phyloP scores from a whole-genome alignment of 164 flowering plant genomes.

The Vitis cinerea region DNA sequence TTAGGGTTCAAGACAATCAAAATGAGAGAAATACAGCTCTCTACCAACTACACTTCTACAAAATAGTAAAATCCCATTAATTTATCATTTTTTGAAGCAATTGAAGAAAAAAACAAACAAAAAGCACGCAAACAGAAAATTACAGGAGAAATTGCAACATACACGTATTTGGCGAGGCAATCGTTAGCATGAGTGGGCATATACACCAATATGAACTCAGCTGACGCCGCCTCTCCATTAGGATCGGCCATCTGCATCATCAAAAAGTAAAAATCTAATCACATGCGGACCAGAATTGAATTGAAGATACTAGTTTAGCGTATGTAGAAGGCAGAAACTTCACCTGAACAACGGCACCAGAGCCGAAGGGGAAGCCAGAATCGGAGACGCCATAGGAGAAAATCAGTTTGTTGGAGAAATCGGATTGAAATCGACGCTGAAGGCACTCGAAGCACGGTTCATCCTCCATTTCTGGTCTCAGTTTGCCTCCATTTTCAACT shows the following conservation, averaged over 20 bases:
- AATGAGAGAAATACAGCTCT: too few species aligned
- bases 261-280: neutral
- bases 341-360: conserved; percentile 78
- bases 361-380: conserved; percentile 69
- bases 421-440: conserved; percentile 48
- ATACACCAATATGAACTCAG: conserved; percentile 48
- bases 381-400: conserved; percentile 67
- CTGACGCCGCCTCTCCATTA: conserved; percentile 40
- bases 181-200: conserved; percentile 29
- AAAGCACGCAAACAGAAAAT: neutral
- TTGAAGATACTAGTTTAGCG: neutral
- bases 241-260: conserved; percentile 35
- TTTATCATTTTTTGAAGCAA: neutral
- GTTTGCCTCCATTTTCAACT: conserved; percentile 3
- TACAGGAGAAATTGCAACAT: conserved; percentile 13
- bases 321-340: neutral
- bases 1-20: too few species aligned
- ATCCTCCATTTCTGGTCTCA: conserved; percentile 18
- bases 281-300: neutral
- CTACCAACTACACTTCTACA: neutral
- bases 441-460: conserved; percentile 68
- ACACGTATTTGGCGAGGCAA: conserved; percentile 69
- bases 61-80: neutral
- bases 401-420: conserved; percentile 57
- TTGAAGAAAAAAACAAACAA: neutral